Conservation (phyloP, 331 rosid genomes). For the Malus hybrid region DNA sequence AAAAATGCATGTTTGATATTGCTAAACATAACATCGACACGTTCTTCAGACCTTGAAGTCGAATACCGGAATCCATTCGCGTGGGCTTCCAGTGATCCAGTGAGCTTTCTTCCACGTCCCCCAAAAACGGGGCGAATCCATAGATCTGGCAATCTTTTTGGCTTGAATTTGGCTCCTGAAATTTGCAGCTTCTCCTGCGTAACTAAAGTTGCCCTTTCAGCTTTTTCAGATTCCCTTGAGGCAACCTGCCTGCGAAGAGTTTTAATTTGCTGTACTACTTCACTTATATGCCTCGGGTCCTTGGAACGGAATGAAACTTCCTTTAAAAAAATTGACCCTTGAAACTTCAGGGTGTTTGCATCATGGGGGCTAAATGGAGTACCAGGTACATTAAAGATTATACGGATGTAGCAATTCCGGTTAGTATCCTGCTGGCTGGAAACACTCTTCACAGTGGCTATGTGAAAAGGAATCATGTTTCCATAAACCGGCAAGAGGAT, state of each 20-base stretch:
- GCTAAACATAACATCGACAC: constrained; percentile 61
- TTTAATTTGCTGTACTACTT: constrained; percentile 61
- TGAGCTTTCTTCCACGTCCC: constrained; percentile 78
- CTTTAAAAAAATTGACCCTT: constrained; percentile 65
- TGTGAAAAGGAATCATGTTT: constrained; percentile 76
- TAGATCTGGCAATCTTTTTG: constrained; percentile 55
- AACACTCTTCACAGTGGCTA: constrained; percentile 67
- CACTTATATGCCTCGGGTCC: constrained; percentile 69
- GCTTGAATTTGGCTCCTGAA: constrained; percentile 67
- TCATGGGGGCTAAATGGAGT: constrained; percentile 71
- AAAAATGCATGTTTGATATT: constrained; percentile 72
- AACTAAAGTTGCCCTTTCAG: constrained; percentile 81
- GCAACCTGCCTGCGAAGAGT: constrained; percentile 74
- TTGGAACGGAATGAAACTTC: constrained; percentile 86
- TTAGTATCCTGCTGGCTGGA: constrained; percentile 79
- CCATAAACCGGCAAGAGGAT: constrained; percentile 71
- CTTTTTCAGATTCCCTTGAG: constrained; percentile 76
- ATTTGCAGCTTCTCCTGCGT: constrained; percentile 76
- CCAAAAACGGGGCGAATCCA: constrained; percentile 80
- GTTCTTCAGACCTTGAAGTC: constrained; percentile 66
- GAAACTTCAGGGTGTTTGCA: constrained; percentile 47
- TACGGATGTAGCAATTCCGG: constrained; percentile 61
- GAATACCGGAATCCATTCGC: constrained; percentile 77
- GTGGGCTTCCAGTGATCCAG: constrained; percentile 78
- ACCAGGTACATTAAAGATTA: constrained; percentile 75